Evolutionary conservation across 1,139 yeast species (phyloP).

Genomic region (Suhomyces yuchorum): DNA sequence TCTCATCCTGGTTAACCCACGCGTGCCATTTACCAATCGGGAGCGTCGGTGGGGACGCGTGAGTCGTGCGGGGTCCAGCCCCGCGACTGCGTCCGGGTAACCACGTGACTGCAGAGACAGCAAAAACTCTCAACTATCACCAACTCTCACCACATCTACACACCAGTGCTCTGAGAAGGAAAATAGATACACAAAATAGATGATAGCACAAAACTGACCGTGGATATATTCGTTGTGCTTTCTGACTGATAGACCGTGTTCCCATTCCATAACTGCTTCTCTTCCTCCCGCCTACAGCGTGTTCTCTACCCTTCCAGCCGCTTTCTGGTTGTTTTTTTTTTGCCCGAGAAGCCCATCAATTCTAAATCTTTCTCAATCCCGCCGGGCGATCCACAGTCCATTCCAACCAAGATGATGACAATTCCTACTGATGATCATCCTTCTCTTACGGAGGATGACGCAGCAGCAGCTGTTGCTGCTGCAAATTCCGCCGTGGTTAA

Average conservation of each 20-base stretch:
- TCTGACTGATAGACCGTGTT: slow-evolving; percentile 3
- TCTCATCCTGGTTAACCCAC: neutral
- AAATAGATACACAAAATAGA: slow-evolving; percentile 18
- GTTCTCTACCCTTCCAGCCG: neutral
- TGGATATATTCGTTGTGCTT: slow-evolving; percentile 5
- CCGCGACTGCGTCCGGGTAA: slow-evolving; percentile 11
- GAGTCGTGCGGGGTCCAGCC: slow-evolving; percentile 1
- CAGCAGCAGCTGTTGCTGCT: slow-evolving; percentile 34
- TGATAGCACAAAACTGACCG: slow-evolving; percentile 18
- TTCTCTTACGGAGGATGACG: slow-evolving; percentile 27
- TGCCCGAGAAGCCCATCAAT: neutral
- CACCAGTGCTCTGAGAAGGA: slow-evolving; percentile 7
- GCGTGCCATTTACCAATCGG: neutral
- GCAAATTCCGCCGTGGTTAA: slow-evolving; percentile 26
- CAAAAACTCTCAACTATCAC: slow-evolving; percentile 7
- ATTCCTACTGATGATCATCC: slow-evolving; percentile 31
- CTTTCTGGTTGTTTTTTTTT: slow-evolving; percentile 2
- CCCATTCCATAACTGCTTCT: neutral
- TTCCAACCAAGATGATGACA: slow-evolving; percentile 26
- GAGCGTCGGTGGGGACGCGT: neutral
- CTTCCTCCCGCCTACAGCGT: neutral
- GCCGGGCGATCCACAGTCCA: neutral
- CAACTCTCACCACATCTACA: slow-evolving; percentile 9
- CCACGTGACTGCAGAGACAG: slow-evolving; percentile 7
- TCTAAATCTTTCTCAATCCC: neutral